Conservation (phyloP, 1,284 basidiomycete genomes). For the Ustilago curta region DNA sequence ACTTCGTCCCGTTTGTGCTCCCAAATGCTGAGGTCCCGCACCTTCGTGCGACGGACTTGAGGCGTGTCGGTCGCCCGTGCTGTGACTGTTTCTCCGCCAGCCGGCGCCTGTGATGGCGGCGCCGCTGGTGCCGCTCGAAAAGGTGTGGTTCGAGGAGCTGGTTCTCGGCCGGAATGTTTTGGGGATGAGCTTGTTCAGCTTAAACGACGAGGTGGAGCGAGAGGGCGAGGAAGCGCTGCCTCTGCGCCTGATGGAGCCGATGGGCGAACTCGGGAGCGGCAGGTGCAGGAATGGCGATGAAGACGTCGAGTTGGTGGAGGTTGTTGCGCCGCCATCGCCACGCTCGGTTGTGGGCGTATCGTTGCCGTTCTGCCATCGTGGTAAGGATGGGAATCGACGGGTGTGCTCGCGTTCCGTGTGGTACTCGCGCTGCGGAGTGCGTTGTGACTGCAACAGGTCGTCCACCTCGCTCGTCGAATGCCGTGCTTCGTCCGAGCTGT, state of each 20-base stretch:
- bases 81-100: slow-evolving; percentile 3
- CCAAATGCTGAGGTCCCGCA: too few relatives aligned
- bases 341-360: slow-evolving; percentile 25
- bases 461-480: slow-evolving; percentile 32
- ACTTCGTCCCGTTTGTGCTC: too few relatives aligned
- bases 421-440: slow-evolving; percentile 10
- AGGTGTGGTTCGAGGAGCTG: not conserved
- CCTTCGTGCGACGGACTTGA: slow-evolving; percentile 8
- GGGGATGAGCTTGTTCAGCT: slow-evolving; percentile 42
- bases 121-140: not conserved
- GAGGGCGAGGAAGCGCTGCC: slow-evolving; percentile 17
- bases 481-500: slow-evolving; percentile 4
- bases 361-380: slow-evolving; percentile 6
- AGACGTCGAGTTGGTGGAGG: slow-evolving; percentile 2
- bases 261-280: not conserved
- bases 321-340: not conserved
- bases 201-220: slow-evolving; percentile 30
- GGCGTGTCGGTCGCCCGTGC: not conserved
- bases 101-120: not conserved
- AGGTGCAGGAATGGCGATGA: slow-evolving; percentile 32
- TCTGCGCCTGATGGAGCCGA: slow-evolving; percentile 1
- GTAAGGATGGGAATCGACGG: slow-evolving; percentile 9
- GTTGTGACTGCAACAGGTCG: slow-evolving; percentile 10
- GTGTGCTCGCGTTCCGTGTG: not conserved
- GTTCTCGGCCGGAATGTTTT: slow-evolving; percentile 19